These are phyloP conservation scores for Pythium graminicola DNA, from an alignment of 352 stramenopile species.

Conservation along the genomic window DNA sequence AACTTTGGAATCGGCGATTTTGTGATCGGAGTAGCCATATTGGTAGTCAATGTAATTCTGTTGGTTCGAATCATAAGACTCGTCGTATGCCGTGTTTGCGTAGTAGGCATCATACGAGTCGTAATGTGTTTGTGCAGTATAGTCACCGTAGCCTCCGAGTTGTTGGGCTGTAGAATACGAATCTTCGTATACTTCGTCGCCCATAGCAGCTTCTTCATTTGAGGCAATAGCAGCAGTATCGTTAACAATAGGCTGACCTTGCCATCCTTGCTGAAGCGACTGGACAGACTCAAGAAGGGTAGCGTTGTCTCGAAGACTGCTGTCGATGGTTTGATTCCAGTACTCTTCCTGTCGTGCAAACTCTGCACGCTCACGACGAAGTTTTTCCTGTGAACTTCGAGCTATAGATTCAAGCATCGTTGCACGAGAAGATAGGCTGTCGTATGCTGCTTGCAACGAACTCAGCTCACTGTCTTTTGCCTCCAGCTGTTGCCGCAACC, in stretches of 20 bases:
- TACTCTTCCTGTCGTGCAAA: slow-evolving; percentile 39
- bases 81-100: neutral
- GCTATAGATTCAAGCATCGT: slow-evolving; percentile 56
- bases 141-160: neutral
- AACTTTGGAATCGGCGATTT: neutral
- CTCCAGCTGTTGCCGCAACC: slow-evolving; percentile 25
- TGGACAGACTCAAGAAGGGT: slow-evolving; percentile 34
- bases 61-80: slow-evolving; percentile 1
- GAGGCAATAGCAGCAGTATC: slow-evolving; percentile 12
- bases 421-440: slow-evolving; percentile 35
- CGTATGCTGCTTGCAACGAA: slow-evolving; percentile 28
- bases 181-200: slow-evolving; percentile 16
- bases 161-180: neutral
- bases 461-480: slow-evolving; percentile 34
- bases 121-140: neutral
- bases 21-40: neutral
- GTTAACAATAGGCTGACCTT: neutral
- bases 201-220: neutral
- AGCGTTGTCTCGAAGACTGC: slow-evolving; percentile 43
- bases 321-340: slow-evolving; percentile 40
- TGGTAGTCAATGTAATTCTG: neutral
- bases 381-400: slow-evolving; percentile 46
- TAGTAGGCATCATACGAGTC: neutral
- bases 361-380: slow-evolving; percentile 44
- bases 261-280: slow-evolving; percentile 30